Base-by-base conservation (phyloP, 1,284 basidiomycete species). In the Cerrena zonata region DNA sequence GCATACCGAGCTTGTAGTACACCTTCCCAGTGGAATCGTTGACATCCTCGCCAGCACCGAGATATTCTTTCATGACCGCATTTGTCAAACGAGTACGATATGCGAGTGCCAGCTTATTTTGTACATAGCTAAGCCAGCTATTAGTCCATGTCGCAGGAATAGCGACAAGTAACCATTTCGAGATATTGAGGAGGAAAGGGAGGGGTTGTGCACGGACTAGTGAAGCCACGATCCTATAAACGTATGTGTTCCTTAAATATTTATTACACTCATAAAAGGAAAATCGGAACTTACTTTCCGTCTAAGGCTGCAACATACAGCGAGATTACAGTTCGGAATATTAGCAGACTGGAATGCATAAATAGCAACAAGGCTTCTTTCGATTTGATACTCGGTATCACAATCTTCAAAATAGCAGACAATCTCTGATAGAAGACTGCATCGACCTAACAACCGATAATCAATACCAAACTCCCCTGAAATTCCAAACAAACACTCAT, bases 111-210 rank as follows among this genome's bases (percentile, higher is more conserved):
- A 99, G 79, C 68, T 96, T 95, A 66, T 84, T 93, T 68, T 98
- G 94, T 15, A 98, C 80, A 65, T 91, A 98, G 57, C 86, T 88
- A 45, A 98, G 79, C 90, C 94, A 95, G 56, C 91, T 93, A 66
- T 99, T 99, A 25, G 91, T 94, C 79, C 94, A 95, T 24, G 94
- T 97, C 1, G 93, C 92, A 0, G 93, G 93, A 48, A 97, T 83
- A n/a, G 94, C 94, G 34, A 98, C 87, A 13, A 91, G 72, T 44
- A 97, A 78, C 95, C 95, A 99, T 51, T 84, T 80, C 21, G 87
- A 70, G 53, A 99, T 92, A 56, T 96, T 92, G 53, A 80, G 71
- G 48, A 94, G 76, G 72, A 98, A 97, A 48, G 86, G 76, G 11
- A 77, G 62, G 4, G 91, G 84, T 63, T 89, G 83, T 7, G 89